Evolutionary conservation across 768 basidiomycete genomes (phyloP).

Genomic region (Gelatoporia subvermispora): DNA sequence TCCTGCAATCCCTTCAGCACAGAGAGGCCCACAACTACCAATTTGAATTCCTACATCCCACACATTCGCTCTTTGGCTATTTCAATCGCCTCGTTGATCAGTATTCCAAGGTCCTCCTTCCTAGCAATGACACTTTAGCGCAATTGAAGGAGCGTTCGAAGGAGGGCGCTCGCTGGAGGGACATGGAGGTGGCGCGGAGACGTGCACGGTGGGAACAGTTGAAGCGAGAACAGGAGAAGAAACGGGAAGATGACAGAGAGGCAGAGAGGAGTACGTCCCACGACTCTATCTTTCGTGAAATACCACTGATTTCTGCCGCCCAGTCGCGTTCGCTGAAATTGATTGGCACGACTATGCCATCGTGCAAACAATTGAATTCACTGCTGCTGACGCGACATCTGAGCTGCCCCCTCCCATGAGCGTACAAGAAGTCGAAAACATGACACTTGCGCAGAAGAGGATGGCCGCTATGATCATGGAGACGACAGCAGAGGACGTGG

Average conservation of each 20-base stretch:
- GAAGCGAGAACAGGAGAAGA: slow-evolving; percentile 80
- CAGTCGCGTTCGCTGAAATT: slow-evolving; percentile 92
- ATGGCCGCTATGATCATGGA: slow-evolving; percentile 99
- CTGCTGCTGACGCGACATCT: slow-evolving; percentile 81
- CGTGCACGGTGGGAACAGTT: slow-evolving; percentile 88
- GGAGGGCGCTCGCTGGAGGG: slow-evolving; percentile 68
- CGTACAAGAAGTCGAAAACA: slow-evolving; percentile 89
- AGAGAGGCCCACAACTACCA: slow-evolving; percentile 95
- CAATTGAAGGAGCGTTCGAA: slow-evolving; percentile 62
- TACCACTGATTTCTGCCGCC: slow-evolving; percentile 4
- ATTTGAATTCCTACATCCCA: slow-evolving; percentile 95
- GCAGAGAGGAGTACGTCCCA: slow-evolving; percentile 75
- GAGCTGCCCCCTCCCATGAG: slow-evolving; percentile 97
- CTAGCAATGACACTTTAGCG: slow-evolving; percentile 69
- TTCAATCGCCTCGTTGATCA: slow-evolving; percentile 98
- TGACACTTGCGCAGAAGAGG: slow-evolving; percentile 95
- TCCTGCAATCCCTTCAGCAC: slow-evolving; percentile 76
- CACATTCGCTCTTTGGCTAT: slow-evolving; percentile 92
- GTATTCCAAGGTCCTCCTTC: slow-evolving; percentile 86
- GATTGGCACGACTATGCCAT: slow-evolving; percentile 99
- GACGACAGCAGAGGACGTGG: slow-evolving; percentile 81
- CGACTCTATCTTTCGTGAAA: background rate
- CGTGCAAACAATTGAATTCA: slow-evolving; percentile 97
- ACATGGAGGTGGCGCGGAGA: slow-evolving; percentile 67
- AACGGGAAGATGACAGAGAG: slow-evolving; percentile 85